Conservation (phyloP, 2,329 filamentous ascomycete genomes). For the Neofusicoccum ribis region DNA sequence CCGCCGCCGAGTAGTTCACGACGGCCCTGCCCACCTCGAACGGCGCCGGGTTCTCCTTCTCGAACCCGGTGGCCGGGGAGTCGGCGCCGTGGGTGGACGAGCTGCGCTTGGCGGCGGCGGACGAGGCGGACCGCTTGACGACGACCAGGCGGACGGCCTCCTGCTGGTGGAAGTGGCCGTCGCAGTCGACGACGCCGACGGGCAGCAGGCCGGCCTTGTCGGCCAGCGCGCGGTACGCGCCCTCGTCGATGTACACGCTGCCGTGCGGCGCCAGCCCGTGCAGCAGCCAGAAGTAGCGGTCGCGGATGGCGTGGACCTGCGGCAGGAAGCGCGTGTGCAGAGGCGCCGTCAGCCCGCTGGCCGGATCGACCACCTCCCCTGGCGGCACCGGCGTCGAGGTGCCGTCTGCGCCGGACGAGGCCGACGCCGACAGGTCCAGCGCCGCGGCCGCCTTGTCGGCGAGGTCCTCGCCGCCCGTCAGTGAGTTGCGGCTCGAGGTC, state of each 20-base stretch:
- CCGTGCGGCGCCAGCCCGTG: conserved; percentile 90
- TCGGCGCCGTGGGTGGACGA: not conserved
- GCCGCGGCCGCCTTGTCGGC: conserved; percentile 28
- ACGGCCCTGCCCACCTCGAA: conserved; percentile 82
- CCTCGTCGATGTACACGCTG: conserved; percentile 88
- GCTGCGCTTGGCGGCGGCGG: not conserved
- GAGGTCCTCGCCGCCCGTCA: conserved; percentile 25
- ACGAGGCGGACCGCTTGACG: conserved; percentile 56
- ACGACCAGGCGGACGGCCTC: conserved; percentile 88
- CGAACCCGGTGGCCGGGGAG: conserved; percentile 23
- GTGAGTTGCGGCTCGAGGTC: conserved; percentile 26
- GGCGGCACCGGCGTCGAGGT: conserved; percentile 18
- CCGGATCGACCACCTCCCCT: conserved; percentile 25
- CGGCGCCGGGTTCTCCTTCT: conserved; percentile 38
- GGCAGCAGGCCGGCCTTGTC: conserved; percentile 86
- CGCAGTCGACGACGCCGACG: conserved; percentile 85
- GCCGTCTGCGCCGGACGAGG: conserved; percentile 21
- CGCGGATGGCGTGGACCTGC: conserved; percentile 78
- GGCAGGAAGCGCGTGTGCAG: conserved; percentile 93
- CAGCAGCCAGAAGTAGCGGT: conserved; percentile 95
- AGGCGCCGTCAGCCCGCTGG: conserved; percentile 46
- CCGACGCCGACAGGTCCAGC: conserved; percentile 19
- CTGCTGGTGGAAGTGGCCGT: conserved; percentile 85
- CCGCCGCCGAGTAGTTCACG: conserved; percentile 86
- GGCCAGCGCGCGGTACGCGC: conserved; percentile 76